Evolutionary conservation across 2,329 filamentous ascomycete genomes (phyloP).

Genomic region (Aureobasidium subglaciale): DNA sequence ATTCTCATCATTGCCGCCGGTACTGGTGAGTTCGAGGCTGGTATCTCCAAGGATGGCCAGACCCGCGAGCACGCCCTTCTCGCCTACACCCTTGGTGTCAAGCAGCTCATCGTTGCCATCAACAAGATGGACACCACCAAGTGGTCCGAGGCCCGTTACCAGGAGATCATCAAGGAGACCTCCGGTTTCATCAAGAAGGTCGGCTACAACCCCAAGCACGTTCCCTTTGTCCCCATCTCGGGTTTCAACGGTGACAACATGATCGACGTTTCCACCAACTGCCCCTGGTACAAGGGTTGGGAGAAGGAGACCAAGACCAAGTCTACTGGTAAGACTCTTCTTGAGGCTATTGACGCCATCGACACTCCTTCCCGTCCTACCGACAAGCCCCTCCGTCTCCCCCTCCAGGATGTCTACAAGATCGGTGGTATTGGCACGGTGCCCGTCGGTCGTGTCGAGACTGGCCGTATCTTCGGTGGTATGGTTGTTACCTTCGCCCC

Average conservation of each 20-base stretch:
- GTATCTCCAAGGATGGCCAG: constrained; percentile 99
- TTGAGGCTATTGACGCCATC: constrained; percentile 97
- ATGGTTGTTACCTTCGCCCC: constrained; percentile 98
- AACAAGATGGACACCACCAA: constrained; percentile 99
- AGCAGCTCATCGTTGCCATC: constrained; percentile 99
- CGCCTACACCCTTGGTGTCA: constrained; percentile 99
- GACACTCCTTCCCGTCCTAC: constrained; percentile 86
- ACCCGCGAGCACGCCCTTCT: constrained; percentile 99
- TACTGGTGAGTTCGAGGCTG: constrained; percentile 99
- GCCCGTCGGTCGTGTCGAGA: constrained; percentile 99
- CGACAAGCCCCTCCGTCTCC: constrained; percentile 99
- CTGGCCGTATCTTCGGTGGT: constrained; percentile 82
- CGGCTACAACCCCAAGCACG: constrained; percentile 98
- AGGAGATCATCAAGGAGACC: constrained; percentile 99
- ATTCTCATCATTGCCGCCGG: constrained; percentile 99
- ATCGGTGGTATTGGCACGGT: constrained; percentile 99
- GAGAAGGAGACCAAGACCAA: constrained; percentile 96
- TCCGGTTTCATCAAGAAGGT: constrained; percentile 99
- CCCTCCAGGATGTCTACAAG: constrained; percentile 99
- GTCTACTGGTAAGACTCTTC: constrained; percentile 89
- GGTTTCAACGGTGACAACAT: constrained; percentile 99
- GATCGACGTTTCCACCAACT: constrained; percentile 82
- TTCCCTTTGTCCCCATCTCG: constrained; percentile 99
- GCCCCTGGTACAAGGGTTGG: constrained; percentile 99
- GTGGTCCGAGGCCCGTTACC: constrained; percentile 93